Evolutionary conservation across 2,329 filamentous ascomycete species (phyloP), one percentile per base, ranked within the genome.

Genomic region (Fusarium sp.): DNA sequence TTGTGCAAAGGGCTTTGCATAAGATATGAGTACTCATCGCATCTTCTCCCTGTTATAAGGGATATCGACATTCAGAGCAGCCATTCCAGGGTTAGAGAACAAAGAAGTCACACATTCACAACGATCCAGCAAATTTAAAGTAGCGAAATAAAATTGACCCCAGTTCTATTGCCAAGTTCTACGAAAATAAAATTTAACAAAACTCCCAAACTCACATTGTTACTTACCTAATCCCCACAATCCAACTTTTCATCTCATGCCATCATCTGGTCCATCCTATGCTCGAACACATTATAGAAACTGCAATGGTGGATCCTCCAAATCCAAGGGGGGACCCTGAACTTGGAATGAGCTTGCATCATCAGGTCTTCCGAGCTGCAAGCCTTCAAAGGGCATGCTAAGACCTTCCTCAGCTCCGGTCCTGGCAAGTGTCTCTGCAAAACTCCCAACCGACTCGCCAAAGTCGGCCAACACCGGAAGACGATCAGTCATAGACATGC

Each of bases 101-200:
- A 20, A 41, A 6, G 23, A 41, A 6, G 23, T 23, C 4, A 4
- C 3, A 50, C 0, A 18, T 3, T 38, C 18, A 26, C 9, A n/a
- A 1, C 6, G 2, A 5, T 37, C 1, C 11, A 5, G 7, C 20
- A 3, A 7, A 6, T 15, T 6, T 13, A 13, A 52, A n/a, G 6
- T 2, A 37, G 17, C 8, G 7, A 12, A 7, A 3, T 14, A 10
- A 1, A 26, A 2, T 26, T 14, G 7, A 26, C 23, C 14, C 13
- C 6, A 13, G 33, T 6, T 14, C 27, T 32, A 15, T 3, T 26
- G 4, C 4, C 23, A 30, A 15, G 3, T 20, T 20, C 33, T 53
- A 20, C 15, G 11, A 27, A 12, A 41, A 17, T 10, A 3, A 20
- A 37, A 6, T 7, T n/a, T 4, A 33, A 45, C 14, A 5, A 13